Conservation (phyloP, 2,329 filamentous ascomycete species). For the Aspergillus tubingensis region DNA sequence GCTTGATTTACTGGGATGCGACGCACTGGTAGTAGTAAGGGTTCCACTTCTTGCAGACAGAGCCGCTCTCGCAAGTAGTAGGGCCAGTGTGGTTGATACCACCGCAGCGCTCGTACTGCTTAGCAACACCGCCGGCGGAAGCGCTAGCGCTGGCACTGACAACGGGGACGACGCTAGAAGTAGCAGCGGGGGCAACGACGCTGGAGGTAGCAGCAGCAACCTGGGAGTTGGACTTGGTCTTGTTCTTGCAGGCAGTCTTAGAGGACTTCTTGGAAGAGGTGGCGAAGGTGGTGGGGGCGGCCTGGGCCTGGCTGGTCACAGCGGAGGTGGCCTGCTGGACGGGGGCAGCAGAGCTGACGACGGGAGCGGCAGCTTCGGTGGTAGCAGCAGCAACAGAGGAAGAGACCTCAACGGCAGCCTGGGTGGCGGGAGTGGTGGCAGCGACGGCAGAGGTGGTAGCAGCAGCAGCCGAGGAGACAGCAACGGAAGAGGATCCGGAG, state of each 20-base stretch:
- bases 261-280: not conserved
- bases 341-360: not conserved
- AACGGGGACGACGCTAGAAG: not conserved
- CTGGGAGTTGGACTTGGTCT: not conserved
- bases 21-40: slow-evolving; percentile 26
- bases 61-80: slow-evolving; percentile 17
- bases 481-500: slow-evolving; percentile 4
- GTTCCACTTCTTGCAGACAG: slow-evolving; percentile 25
- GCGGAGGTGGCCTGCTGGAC: slow-evolving; percentile 1
- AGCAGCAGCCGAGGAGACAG: slow-evolving; percentile 1
- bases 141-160: not conserved
- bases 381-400: not conserved
- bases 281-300: slow-evolving; percentile 7
- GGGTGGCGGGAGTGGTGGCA: not conserved
- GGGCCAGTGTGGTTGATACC: slow-evolving; percentile 19
- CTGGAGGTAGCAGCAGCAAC: not conserved
- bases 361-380: slow-evolving; percentile 6
- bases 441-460: slow-evolving; percentile 8
- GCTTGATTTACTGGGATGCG: not conserved
- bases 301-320: slow-evolving; percentile 1
- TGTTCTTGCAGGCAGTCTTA: not conserved
- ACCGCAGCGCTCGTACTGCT: slow-evolving; percentile 22
- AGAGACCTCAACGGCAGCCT: not conserved
- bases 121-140: slow-evolving; percentile 10
- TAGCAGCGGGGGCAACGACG: not conserved